Evolutionary conservation across 768 basidiomycete genomes (phyloP).

Genomic region (Suillus tomentosus): DNA sequence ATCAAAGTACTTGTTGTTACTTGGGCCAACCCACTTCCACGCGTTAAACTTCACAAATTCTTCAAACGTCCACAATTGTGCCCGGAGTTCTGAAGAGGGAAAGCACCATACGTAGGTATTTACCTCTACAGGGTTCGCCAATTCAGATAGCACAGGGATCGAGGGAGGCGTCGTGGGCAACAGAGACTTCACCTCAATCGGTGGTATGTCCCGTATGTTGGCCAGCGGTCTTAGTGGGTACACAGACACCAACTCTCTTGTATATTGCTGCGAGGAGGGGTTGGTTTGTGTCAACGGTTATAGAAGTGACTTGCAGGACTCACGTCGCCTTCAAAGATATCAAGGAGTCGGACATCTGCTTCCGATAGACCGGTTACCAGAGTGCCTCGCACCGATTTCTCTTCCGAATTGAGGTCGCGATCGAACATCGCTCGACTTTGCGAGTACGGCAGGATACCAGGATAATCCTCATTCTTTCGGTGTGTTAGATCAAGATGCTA

Average conservation of each 20-base stretch:
- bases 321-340: slow-evolving; percentile 82
- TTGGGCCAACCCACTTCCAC: slow-evolving; percentile 71
- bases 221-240: slow-evolving; percentile 53
- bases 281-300: background rate
- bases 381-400: slow-evolving; percentile 75
- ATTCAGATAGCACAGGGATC: slow-evolving; percentile 38
- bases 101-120: slow-evolving; percentile 75
- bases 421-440: slow-evolving; percentile 50
- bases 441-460: slow-evolving; percentile 70
- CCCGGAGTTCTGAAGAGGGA: slow-evolving; percentile 44
- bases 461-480: slow-evolving; percentile 71
- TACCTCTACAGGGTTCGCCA: slow-evolving; percentile 43
- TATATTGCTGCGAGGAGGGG: slow-evolving; percentile 65
- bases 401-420: slow-evolving; percentile 55
- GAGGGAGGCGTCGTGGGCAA: slow-evolving; percentile 46
- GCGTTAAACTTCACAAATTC: slow-evolving; percentile 76
- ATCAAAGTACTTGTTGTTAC: slow-evolving; percentile 42
- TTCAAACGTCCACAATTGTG: slow-evolving; percentile 79
- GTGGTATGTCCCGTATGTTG: slow-evolving; percentile 29
- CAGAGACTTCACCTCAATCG: slow-evolving; percentile 32
- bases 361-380: slow-evolving; percentile 72
- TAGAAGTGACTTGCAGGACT: slow-evolving; percentile 24
- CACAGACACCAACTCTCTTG: slow-evolving; percentile 51
- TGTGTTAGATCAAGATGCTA: slow-evolving; percentile 12
- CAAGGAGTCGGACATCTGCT: slow-evolving; percentile 66